Conservation (phyloP, 371 early-diverging fungal species). For the Actinomucor elegans region DNA sequence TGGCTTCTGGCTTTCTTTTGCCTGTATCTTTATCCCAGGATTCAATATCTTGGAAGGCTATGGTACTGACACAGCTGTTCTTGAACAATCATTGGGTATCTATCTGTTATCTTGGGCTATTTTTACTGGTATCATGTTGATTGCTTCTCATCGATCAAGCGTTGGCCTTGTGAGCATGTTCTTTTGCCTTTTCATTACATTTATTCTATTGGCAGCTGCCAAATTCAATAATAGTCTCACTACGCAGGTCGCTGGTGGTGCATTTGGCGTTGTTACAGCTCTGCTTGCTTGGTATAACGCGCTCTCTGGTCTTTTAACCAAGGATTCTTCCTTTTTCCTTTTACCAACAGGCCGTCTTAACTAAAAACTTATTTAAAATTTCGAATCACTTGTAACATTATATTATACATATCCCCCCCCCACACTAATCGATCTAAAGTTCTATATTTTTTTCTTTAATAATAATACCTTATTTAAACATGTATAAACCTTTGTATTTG, state of each 20-base stretch:
- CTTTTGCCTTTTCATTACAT: conserved; percentile 65
- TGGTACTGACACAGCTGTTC: conserved; percentile 30
- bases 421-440: too few species aligned
- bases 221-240: conserved; percentile 36
- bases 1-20: conserved; percentile 77
- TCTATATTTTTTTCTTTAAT: neutral
- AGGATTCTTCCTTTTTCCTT: conserved; percentile 54
- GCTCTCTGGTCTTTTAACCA: conserved; percentile 60
- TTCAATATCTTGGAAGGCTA: conserved; percentile 50
- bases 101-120: conserved; percentile 74
- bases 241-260: conserved; percentile 59
- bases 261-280: conserved; percentile 67
- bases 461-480: neutral
- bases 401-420: neutral
- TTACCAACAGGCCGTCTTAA: conserved; percentile 56
- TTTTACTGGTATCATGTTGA: conserved; percentile 66
- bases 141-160: conserved; percentile 66
- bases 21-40: conserved; percentile 56
- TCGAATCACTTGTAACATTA: neutral
- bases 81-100: conserved; percentile 65
- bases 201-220: conserved; percentile 61
- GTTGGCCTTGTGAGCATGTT: conserved; percentile 63
- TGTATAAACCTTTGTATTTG: too few species aligned
- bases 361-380: conserved; percentile 15
- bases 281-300: conserved; percentile 76